Percentiles rank a stretch among this genome's conserved stretches.
phyloP scores from a whole-genome alignment of 2,329 filamentous ascomycete genomes.

The Tolypocladium sp. region DNA sequence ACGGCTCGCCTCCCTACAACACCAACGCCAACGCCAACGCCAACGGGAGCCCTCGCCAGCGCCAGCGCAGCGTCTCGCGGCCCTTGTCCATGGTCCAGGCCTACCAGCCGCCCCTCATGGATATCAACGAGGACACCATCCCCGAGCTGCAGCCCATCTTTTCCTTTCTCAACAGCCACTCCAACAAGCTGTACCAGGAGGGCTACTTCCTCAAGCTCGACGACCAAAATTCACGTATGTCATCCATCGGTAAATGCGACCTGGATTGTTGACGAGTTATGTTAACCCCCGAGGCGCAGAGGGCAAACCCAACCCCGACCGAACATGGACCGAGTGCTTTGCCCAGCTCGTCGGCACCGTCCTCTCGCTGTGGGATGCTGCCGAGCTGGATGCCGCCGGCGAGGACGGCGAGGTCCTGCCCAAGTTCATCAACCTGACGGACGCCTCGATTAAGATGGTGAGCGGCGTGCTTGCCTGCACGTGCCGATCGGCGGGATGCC shows the following conservation, averaged over 20 bases:
- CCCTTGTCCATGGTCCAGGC: conserved; percentile 81
- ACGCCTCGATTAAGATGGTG: conserved; percentile 98
- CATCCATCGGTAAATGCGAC: neutral
- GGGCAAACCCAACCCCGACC: conserved; percentile 74
- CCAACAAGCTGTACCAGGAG: conserved; percentile 94
- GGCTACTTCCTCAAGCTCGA: conserved; percentile 96
- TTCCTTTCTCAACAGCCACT: conserved; percentile 85
- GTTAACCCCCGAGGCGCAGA: conserved; percentile 39
- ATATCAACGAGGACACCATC: conserved; percentile 73
- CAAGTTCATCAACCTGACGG: conserved; percentile 92
- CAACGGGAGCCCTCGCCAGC: conserved; percentile 13
- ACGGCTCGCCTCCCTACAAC: conserved; percentile 29
- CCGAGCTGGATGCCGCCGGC: conserved; percentile 79
- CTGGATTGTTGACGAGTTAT: neutral
- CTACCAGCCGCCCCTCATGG: conserved; percentile 79
- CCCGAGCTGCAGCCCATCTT: conserved; percentile 94
- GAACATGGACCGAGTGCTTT: conserved; percentile 94
- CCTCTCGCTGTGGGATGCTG: conserved; percentile 89
- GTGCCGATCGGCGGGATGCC: neutral
- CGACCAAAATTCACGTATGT: conserved; percentile 83
- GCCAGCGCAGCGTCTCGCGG: conserved; percentile 47
- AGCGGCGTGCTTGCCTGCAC: conserved; percentile 7
- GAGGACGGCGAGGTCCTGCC: conserved; percentile 78
- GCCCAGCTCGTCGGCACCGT: conserved; percentile 94
- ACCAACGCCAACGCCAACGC: conserved; percentile 10